A percentile compares a stretch with the other conserved stretches of the same genome.
These are phyloP conservation scores for Euptelea pleiosperma DNA, from an alignment of 164 flowering plant species.

Conservation along the genomic window DNA sequence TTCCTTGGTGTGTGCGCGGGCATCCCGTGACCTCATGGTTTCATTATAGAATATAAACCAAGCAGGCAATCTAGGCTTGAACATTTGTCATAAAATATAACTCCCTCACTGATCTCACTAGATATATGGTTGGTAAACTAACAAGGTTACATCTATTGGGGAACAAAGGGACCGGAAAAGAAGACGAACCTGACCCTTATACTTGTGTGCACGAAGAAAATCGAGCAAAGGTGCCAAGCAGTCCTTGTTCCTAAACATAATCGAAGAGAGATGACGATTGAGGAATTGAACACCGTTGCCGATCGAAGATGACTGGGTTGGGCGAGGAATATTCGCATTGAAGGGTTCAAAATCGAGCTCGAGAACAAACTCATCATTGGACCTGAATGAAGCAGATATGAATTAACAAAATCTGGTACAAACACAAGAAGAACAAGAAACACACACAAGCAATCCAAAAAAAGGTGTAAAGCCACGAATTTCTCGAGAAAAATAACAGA, in stretches of 20 bases:
- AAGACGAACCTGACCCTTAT: constrained; percentile 78
- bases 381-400: constrained; percentile 24
- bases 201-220: constrained; percentile 76
- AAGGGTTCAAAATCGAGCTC: constrained; percentile 99
- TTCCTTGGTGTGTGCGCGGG: too few relatives aligned
- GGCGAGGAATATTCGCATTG: constrained; percentile 78
- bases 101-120: background rate
- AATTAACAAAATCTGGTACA: background rate
- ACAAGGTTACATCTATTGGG: background rate
- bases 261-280: constrained; percentile 91
- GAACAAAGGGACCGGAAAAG: background rate
- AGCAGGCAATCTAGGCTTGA: too few relatives aligned
- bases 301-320: constrained; percentile 73
- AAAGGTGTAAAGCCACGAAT: background rate
- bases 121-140: background rate
- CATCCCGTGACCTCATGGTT: too few relatives aligned
- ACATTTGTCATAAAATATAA: too few relatives aligned
- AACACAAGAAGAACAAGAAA: background rate
- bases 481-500: background rate
- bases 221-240: constrained; percentile 82
- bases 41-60: too few relatives aligned
- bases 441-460: background rate
- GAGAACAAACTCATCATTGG: constrained; percentile 39
- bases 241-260: constrained; percentile 80
- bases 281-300: constrained; percentile 98